A percentile compares a stretch with the other conserved stretches of the same genome.
phyloP scores from a whole-genome alignment of 768 basidiomycete genomes.

The Podaxis sp. region DNA sequence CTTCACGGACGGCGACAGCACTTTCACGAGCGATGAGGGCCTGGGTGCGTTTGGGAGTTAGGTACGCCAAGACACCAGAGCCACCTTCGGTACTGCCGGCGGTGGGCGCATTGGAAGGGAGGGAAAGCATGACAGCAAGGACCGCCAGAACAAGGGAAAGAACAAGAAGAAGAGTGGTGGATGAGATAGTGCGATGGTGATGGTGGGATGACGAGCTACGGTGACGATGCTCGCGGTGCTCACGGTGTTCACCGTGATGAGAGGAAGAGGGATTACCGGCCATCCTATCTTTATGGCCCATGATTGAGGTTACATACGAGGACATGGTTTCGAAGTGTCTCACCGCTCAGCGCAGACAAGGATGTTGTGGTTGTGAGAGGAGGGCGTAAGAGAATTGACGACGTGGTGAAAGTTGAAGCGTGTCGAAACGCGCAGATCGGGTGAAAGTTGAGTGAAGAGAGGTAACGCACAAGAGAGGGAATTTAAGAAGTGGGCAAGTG shows the following conservation, averaged over 20 bases:
- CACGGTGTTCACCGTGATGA: slow-evolving; percentile 63
- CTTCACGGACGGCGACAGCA: slow-evolving; percentile 78
- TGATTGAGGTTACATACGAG: slow-evolving; percentile 14
- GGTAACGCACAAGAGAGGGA: slow-evolving; percentile 25
- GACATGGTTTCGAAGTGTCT: slow-evolving; percentile 18
- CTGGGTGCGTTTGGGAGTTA: slow-evolving; percentile 82
- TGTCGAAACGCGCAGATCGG: slow-evolving; percentile 21
- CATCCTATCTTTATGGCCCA: slow-evolving; percentile 66
- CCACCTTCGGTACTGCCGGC: slow-evolving; percentile 23
- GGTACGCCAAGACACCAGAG: slow-evolving; percentile 61
- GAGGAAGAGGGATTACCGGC: slow-evolving; percentile 71
- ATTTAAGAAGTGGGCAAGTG: slow-evolving; percentile 18
- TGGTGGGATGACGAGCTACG: slow-evolving; percentile 61
- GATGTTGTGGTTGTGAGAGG: slow-evolving; percentile 55
- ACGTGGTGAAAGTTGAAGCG: slow-evolving; percentile 49
- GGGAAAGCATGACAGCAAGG: slow-evolving; percentile 87
- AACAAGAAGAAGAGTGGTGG: slow-evolving; percentile 83
- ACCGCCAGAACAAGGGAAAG: slow-evolving; percentile 84
- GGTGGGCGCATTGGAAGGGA: slow-evolving; percentile 55
- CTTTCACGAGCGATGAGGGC: slow-evolving; percentile 78
- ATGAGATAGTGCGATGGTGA: slow-evolving; percentile 84
- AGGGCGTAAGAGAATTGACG: slow-evolving; percentile 49
- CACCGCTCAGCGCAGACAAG: slow-evolving; percentile 71
- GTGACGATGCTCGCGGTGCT: slow-evolving; percentile 50
- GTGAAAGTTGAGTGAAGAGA: slow-evolving; percentile 19